phyloP scores from a whole-genome alignment of 139 green algal species.

The Diplosphaera chodatii region DNA sequence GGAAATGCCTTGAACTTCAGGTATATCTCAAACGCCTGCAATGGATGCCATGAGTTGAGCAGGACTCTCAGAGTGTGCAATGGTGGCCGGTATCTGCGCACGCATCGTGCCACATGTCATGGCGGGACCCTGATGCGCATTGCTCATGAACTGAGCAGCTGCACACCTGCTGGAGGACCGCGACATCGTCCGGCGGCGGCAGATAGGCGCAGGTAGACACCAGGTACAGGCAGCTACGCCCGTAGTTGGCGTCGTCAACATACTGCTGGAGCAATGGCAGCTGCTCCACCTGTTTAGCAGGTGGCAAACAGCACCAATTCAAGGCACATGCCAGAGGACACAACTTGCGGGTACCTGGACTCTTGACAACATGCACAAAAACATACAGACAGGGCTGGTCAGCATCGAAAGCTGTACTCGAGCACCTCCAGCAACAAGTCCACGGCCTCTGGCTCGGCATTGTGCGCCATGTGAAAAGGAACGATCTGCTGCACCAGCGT shows the following conservation, averaged over 20 bases:
- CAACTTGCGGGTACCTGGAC: too few species aligned
- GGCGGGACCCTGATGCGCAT: too few species aligned
- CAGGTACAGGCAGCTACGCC: conserved; percentile 92
- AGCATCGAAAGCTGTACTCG: too few species aligned
- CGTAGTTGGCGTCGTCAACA: conserved; percentile 83
- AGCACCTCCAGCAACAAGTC: conserved; percentile 92
- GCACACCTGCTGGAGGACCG: conserved; percentile 46
- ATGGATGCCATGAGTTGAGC: too few species aligned
- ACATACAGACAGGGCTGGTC: too few species aligned
- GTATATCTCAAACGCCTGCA: neutral
- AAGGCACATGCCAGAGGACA: too few species aligned
- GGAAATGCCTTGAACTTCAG: conserved; percentile 24
- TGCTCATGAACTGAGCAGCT: conserved; percentile 46
- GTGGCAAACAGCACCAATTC: neutral
- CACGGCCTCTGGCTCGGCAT: conserved; percentile 97
- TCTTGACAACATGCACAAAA: too few species aligned
- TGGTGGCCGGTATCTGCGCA: too few species aligned
- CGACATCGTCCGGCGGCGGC: conserved; percentile 83
- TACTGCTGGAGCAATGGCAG: conserved; percentile 68
- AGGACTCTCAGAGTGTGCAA: too few species aligned
- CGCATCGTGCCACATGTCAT: too few species aligned
- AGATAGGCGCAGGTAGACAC: conserved; percentile 83
- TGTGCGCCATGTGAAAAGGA: conserved; percentile 96
- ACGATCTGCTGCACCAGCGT: conserved; percentile 86
- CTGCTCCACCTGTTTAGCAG: conserved; percentile 59